Evolutionary conservation across 768 basidiomycete species (phyloP), one percentile per base, ranked within the genome.

Genomic region (Hypholoma sublateritium): DNA sequence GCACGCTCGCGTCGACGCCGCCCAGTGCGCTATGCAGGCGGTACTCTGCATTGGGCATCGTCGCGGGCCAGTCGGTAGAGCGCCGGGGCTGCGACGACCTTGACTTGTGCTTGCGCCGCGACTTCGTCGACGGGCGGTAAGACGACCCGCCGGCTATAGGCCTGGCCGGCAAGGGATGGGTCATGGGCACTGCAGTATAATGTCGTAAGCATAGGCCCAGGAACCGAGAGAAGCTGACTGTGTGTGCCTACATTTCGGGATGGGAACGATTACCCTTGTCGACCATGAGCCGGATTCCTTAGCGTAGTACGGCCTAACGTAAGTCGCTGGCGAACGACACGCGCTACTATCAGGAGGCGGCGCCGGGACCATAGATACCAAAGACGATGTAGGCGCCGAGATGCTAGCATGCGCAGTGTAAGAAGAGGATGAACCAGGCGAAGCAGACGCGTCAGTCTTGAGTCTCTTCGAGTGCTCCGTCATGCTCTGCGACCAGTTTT

Each of bases 11-110:
- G 51, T 78, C 76, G 2, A 76, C 77, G 21, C 80, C 78, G 32
- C 78, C 79, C 59, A 32, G 19, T 24, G 72, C 72, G 32, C 81
- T 80, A 59, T 75, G 72, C 45, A 88, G 62, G 8, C 56, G 63
- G 1, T 68, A 69, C 1, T 74, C 68, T 50, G 74, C 66, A 52
- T 73, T 70, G 9, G 74, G 70, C 13, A 72, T 69, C 9, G 77
- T 72, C 1, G 75, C 74, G 0, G 85, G 82, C 85, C 85, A 88
- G 25, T 48, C 69, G 59, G 57, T 72, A 59, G 39, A 1, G 16
- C 54, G 43, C 73, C 34, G 50, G 7, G 19, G 59, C 55, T 61
- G 74, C 17, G 61, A 58, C 14, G 61, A 43, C 17, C 59, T 56
- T 3, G 64, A 65, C 24, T 45, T 59, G 34, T 69, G 68, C 22